Base-by-base conservation (phyloP, 2,329 filamentous ascomycete species). In the Beauveria pseudobassiana region DNA sequence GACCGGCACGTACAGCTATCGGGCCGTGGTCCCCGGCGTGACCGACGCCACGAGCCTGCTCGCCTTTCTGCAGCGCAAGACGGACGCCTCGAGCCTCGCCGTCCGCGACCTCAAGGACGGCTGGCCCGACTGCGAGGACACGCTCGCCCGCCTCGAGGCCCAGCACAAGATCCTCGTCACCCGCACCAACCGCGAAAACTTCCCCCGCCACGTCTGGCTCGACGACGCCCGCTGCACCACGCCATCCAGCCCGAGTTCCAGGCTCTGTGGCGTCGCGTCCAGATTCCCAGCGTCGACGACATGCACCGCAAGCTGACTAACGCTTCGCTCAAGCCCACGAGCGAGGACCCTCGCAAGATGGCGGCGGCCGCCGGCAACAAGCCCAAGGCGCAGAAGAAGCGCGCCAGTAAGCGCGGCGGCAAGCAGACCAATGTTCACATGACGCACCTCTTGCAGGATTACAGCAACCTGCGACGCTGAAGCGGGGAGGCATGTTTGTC, bases 81-180 rank as follows among this genome's bases (percentile, higher is more conserved):
- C 85, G 58, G 92, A 92, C 63, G 90, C 91, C 1, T 86, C 88
- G 66, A 91, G 91, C 14, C 84, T 98, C 60, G 82, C 82, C 43
- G 91, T 98, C 65, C 92, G 91, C 73, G 92, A 97, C 69, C 83
- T 99, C 64, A 96, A 96, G 76, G 95, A 99, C 72, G 95, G 95
- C 65, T 99, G 95, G 95, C 87, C 88, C 26, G 87, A 88, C 68
- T 96, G 91, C 70, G 87, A 93, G 64, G 84, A 88, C 22, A 84
- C 89, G 10, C 89, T 99, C 72, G 84, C 89, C 65, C 80, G 84
- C 67, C 82, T 99, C 57, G 93, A 97, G 77, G 76, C 76, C 46
- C 84, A 90, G 72, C 88, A 93, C 70, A 88, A 88, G 73, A 81
- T 98, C 51, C 81, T 98, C 42, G 91, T 97, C 6, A 89, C 91